Base-by-base conservation (phyloP, 163 green algal species). In the Coccomyxa subellipsoidea region DNA sequence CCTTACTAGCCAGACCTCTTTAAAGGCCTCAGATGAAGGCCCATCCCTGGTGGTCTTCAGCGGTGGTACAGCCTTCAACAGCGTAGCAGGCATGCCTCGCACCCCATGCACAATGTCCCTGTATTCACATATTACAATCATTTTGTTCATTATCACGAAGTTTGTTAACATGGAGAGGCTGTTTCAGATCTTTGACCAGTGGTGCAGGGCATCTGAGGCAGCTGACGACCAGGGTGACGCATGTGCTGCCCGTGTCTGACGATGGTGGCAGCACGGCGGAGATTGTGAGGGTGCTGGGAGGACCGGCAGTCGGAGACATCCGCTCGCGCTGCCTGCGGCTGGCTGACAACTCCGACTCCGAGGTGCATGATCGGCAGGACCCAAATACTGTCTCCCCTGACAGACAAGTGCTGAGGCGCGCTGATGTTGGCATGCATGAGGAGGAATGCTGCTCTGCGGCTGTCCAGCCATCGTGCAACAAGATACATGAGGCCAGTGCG, bases 11-110 rank as follows among this genome's bases (percentile, higher is more conserved):
- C 66, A 73, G 66, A 23, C 66, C 29, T 73, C 66, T 34, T 6
- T 73, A 32, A 73, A 77, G 70, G 70, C 32, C 10, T 27, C 31
- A 31, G 70, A 47, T n/a, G n/a, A n/a, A 31, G 70, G 70, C 70
- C 78, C 78, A 5, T 34, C 82, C 0, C 76, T 98, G 21, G 92
- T 98, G 4, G 92, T 98, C 1, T 99, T 99, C 87, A 95, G 86
- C 70, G 96, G 96, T 4, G 96, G 96, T 32, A 99, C 96, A 1
- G 96, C 96, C 1, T 99, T 99, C 91, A 99, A 99, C 89, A 96
- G 91, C 78, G 91, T 99, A 23, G 96, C 95, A 83, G 92, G 90
- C 90, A 35, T 38, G 84, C n/a, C n/a, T n/a, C n/a, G n/a, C n/a
- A n/a, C n/a, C n/a, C n/a, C n/a, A n/a, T n/a, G n/a, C n/a, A n/a